Evolutionary conservation across 441 rosid genomes (phyloP).

Genomic region (Melastoma candidum): DNA sequence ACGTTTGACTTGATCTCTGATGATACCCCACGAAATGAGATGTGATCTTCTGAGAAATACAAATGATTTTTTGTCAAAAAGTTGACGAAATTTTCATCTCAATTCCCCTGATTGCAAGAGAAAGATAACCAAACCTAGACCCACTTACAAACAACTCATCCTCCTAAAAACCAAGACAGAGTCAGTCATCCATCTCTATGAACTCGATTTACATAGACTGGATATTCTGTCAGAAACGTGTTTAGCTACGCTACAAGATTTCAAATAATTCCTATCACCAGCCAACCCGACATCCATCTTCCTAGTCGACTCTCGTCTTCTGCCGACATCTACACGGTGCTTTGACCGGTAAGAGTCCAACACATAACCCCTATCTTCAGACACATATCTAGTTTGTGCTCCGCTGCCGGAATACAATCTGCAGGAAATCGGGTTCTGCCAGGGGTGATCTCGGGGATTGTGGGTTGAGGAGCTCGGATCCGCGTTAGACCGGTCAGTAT

Average conservation of each 20-base stretch:
- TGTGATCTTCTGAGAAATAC: no score
- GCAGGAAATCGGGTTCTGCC: conserved; percentile 41
- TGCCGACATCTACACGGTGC: conserved; percentile 15
- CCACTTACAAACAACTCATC: no score
- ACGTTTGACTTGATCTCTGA: no score
- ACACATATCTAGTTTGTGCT: conserved; percentile 39
- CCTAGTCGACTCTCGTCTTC: conserved; percentile 12
- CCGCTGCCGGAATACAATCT: conserved; percentile 40
- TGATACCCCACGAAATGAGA: no score
- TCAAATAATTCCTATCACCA: conserved; percentile 26
- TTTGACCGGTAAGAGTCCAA: conserved; percentile 28
- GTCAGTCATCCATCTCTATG: conserved; percentile 3
- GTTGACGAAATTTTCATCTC: no score
- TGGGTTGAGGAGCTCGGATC: conserved; percentile 51
- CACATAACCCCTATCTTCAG: conserved; percentile 41
- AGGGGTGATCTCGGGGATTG: conserved; percentile 33
- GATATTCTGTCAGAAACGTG: conserved; percentile 31
- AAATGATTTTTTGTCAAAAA: no score
- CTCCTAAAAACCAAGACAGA: no score
- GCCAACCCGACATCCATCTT: conserved; percentile 18
- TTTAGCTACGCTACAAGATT: conserved; percentile 30
- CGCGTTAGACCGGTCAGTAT: conserved; percentile 41
- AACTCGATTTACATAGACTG: conserved; percentile 30
- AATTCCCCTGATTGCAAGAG: no score
- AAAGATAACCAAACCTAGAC: no score